Base-by-base conservation (phyloP, 2,329 filamentous ascomycete species). In the Didymella exigua region DNA sequence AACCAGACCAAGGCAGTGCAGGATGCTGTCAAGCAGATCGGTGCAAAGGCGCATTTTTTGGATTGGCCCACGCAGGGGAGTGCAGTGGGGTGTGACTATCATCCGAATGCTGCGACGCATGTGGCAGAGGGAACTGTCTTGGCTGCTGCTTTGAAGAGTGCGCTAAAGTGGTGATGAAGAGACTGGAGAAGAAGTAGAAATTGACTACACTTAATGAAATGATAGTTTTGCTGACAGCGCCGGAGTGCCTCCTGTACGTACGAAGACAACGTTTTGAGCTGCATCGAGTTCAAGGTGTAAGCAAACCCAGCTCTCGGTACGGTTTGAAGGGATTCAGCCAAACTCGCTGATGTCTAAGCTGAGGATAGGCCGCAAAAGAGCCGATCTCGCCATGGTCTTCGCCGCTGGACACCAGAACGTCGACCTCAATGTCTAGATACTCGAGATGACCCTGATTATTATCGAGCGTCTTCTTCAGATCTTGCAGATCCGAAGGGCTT, bases 41-140 rank as follows among this genome's bases (percentile, higher is more conserved):
- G 68, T 14, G 61, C 66, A 2, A 71, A 70, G 38, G 67, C 70
- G 16, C 65, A 77, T 49, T 69, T 79, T 54, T 75, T 80, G 5
- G 73, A 78, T 54, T 79, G 76, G 67, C 76, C 77, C 0, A 65
- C 66, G 4, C 77, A 80, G 57, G 76, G 66, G 5, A 60, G 69
- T 5, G 75, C 75, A n/a, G 71, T 76, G 7, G 76, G 74, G 0
- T 79, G 77, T 49, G 77, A 79, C 56, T 78, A 77, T 40, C 77
- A 79, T 52, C 77, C 77, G 1, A 78, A 74, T 54, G 69, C 73
- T 6, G 71, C 68, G 5, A 78, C 77, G 4, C 67, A 79, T 38
- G 69, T 67, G 2, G 41, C 52, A 0, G 69, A 79, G 57, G 59
- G 58, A 1, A 64, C 64, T 29, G 73, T 71, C 5, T 60, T 79